A percentile compares a stretch with the other conserved stretches of the same genome.
Evolutionary conservation across 2,329 filamentous ascomycete genomes (phyloP).

Genomic region (Huntiella savannae): DNA sequence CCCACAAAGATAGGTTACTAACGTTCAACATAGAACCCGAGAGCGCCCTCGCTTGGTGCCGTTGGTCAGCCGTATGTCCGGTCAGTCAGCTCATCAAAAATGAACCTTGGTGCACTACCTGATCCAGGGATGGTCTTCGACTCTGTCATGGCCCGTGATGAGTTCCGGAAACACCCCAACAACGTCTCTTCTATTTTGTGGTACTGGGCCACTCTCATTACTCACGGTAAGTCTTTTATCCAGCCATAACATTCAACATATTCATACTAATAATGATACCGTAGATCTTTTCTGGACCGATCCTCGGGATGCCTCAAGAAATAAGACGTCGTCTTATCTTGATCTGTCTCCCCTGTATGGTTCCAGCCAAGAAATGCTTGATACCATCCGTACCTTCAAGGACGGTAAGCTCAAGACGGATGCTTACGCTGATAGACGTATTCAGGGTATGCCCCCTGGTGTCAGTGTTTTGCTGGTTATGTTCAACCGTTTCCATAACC

Average conservation of each 20-base stretch:
- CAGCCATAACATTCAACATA: neutral
- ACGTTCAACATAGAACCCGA: constrained; percentile 33
- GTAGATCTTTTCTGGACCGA: constrained; percentile 54
- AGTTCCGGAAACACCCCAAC: constrained; percentile 43
- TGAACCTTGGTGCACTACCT: constrained; percentile 44
- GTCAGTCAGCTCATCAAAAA: constrained; percentile 37
- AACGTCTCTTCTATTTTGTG: constrained; percentile 54
- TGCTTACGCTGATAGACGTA: constrained; percentile 48
- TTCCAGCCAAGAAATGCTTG: constrained; percentile 45
- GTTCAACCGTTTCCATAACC: constrained; percentile 76
- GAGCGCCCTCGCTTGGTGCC: constrained; percentile 44
- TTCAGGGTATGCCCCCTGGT: constrained; percentile 52
- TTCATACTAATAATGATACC: neutral
- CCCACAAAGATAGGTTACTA: neutral
- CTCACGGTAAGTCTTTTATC: constrained; percentile 34
- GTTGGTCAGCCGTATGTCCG: constrained; percentile 50
- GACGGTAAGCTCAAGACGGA: constrained; percentile 57
- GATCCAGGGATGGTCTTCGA: constrained; percentile 47
- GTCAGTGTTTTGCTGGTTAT: constrained; percentile 55
- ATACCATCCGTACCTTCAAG: constrained; percentile 48
- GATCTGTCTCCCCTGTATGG: constrained; percentile 56
- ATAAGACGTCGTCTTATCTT: constrained; percentile 52
- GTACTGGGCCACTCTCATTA: constrained; percentile 56
- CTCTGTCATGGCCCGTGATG: constrained; percentile 32
- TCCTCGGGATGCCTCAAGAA: constrained; percentile 35